A percentile compares a stretch with the other conserved stretches of the same genome.
phyloP scores from a whole-genome alignment of 2,329 filamentous ascomycete species.

The Talaromyces sp. region DNA sequence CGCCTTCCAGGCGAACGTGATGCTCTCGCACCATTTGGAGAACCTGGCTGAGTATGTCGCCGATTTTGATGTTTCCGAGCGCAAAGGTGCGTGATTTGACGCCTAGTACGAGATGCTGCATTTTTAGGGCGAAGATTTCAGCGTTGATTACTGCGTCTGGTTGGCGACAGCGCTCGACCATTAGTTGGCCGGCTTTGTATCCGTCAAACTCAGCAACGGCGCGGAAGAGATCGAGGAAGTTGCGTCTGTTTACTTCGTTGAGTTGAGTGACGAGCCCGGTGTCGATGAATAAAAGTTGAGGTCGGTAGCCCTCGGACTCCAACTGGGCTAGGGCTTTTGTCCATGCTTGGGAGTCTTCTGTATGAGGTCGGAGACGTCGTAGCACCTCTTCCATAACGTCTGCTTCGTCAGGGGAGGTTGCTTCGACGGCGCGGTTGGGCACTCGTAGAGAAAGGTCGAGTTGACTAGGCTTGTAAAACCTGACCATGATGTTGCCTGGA shows the following conservation, averaged over 20 bases:
- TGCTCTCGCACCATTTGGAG: conserved; percentile 85
- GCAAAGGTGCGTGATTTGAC: conserved; percentile 90
- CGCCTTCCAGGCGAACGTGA: conserved; percentile 90
- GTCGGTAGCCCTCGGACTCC: conserved; percentile 81
- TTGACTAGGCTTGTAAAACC: conserved; percentile 81
- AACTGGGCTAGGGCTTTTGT: conserved; percentile 66
- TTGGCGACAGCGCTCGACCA: conserved; percentile 92
- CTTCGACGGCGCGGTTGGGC: conserved; percentile 37
- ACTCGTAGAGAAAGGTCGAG: conserved; percentile 58
- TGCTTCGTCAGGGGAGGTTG: conserved; percentile 47
- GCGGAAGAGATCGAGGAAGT: conserved; percentile 94
- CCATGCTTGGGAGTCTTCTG: conserved; percentile 67
- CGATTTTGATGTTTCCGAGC: conserved; percentile 90
- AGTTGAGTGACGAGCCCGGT: conserved; percentile 92
- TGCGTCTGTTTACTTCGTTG: conserved; percentile 75
- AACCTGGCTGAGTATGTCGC: conserved; percentile 87
- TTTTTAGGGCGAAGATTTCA: conserved; percentile 88
- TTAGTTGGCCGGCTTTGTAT: conserved; percentile 87
- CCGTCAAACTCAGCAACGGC: conserved; percentile 95
- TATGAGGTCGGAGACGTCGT: conserved; percentile 69
- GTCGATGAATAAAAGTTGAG: conserved; percentile 95
- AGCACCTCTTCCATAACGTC: conserved; percentile 88
- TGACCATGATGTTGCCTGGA: conserved; percentile 98
- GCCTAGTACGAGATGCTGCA: conserved; percentile 90
- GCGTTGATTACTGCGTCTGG: conserved; percentile 83